A percentile compares a stretch with the other conserved stretches of the same genome.
These are phyloP conservation scores for Boletus pseudopeckii DNA, from an alignment of 768 basidiomycete species.

Conservation along the genomic window DNA sequence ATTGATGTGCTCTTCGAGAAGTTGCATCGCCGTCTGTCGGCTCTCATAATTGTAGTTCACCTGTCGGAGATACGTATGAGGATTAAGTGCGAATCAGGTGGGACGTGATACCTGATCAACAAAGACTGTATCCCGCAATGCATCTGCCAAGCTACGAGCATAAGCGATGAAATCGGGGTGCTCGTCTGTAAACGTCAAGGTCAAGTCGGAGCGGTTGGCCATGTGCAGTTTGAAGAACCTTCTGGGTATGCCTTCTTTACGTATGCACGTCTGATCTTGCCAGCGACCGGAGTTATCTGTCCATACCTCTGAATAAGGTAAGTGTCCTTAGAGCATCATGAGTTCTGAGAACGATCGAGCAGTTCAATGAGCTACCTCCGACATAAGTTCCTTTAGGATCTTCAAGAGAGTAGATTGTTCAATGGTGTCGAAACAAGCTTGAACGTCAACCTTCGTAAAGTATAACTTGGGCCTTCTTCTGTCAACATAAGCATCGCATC, in stretches of 20 bases:
- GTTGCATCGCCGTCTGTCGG: conserved; percentile 57
- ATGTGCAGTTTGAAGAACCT: conserved; percentile 37
- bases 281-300: conserved; percentile 54
- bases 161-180: conserved; percentile 68
- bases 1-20: conserved; percentile 86
- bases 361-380: conserved; percentile 47
- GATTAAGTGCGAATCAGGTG: not conserved
- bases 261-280: conserved; percentile 55
- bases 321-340: conserved; percentile 45
- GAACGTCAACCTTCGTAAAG: conserved; percentile 96
- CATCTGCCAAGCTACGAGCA: conserved; percentile 62
- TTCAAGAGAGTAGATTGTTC: conserved; percentile 80
- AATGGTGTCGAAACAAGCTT: conserved; percentile 95
- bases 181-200: conserved; percentile 50
- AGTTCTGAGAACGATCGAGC: not conserved
- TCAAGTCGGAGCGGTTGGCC: not conserved
- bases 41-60: conserved; percentile 52
- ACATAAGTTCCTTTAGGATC: conserved; percentile 70
- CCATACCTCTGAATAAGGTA: conserved; percentile 74
- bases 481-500: not conserved
- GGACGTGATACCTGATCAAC: conserved; percentile 64
- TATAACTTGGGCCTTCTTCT: conserved; percentile 74
- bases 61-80: conserved; percentile 23
- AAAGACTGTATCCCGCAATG: conserved; percentile 74
- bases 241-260: conserved; percentile 63